These are phyloP conservation scores for Pelargonium citronellum DNA, from an alignment of 441 rosid species.

Conservation along the genomic window DNA sequence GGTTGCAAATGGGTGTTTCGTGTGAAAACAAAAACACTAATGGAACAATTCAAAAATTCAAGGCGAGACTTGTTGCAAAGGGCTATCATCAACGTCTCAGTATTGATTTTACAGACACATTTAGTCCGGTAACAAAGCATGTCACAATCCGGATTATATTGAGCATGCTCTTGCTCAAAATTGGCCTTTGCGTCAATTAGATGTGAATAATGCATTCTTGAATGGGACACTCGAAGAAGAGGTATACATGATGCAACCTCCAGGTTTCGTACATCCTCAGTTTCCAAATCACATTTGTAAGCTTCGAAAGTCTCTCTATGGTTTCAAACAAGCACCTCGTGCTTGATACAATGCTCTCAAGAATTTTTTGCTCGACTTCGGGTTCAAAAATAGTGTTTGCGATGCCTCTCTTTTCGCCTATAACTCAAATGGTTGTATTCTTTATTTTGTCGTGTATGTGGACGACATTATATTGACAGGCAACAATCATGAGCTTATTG, in stretches of 20 bases:
- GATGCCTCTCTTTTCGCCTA: not conserved
- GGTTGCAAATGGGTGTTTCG: not conserved
- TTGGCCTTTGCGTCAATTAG: not conserved
- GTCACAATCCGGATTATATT: not conserved
- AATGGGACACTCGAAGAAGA: not conserved
- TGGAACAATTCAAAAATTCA: not conserved
- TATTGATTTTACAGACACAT: not conserved
- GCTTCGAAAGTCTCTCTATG: not conserved
- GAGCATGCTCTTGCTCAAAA: not conserved
- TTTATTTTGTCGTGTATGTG: not conserved
- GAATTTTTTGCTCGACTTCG: not conserved
- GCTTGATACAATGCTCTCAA: not conserved
- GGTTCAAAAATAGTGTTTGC: not conserved
- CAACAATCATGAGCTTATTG: not conserved
- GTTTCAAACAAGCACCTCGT: not conserved
- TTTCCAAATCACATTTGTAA: not conserved
- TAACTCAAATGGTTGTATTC: not conserved
- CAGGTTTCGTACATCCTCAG: not conserved
- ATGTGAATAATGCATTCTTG: not conserved
- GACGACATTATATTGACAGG: not conserved
- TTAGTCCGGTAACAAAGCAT: not conserved
- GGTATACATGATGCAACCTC: not conserved
- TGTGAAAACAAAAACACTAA: not conserved
- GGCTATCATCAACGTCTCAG: not conserved
- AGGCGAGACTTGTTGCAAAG: not conserved